phyloP scores from a whole-genome alignment of 768 basidiomycete species.

The Boletus rex-veris region DNA sequence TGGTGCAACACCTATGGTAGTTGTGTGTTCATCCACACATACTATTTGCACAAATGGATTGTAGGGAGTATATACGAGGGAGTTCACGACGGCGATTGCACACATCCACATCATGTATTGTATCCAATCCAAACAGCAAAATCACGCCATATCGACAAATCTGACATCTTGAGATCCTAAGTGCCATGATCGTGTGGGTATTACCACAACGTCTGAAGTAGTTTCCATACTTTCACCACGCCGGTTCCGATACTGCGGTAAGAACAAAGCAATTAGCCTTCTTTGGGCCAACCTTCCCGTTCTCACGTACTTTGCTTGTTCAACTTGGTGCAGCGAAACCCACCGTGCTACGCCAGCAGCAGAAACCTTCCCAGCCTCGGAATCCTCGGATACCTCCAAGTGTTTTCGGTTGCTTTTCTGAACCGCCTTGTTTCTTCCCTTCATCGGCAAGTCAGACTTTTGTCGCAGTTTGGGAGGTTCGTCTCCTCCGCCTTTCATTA shows the following conservation, averaged over 20 bases:
- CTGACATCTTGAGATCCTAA: neutral
- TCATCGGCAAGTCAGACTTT: neutral
- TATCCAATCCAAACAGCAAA: neutral
- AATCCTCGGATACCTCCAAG: slow-evolving; percentile 8
- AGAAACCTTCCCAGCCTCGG: slow-evolving; percentile 6
- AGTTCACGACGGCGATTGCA: neutral
- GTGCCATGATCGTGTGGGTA: neutral
- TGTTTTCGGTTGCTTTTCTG: slow-evolving; percentile 14
- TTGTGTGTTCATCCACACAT: slow-evolving; percentile 18
- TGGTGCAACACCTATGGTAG: neutral
- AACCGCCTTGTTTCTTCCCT: slow-evolving; percentile 6
- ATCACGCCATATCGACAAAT: neutral
- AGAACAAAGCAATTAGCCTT: slow-evolving; percentile 1
- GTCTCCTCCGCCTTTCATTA: slow-evolving; percentile 53
- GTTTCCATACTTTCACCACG: slow-evolving; percentile 70
- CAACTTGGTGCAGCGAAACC: slow-evolving; percentile 53
- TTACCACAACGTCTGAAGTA: slow-evolving; percentile 37
- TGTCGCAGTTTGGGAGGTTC: slow-evolving; percentile 38
- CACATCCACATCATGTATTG: neutral
- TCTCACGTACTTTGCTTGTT: slow-evolving; percentile 55
- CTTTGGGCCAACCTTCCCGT: neutral
- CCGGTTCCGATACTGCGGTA: slow-evolving; percentile 65
- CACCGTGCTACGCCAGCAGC: slow-evolving; percentile 38
- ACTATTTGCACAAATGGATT: neutral
- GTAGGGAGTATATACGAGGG: neutral